Evolutionary conservation across 768 basidiomycete genomes (phyloP).

Genomic region (Boletellus ananas): DNA sequence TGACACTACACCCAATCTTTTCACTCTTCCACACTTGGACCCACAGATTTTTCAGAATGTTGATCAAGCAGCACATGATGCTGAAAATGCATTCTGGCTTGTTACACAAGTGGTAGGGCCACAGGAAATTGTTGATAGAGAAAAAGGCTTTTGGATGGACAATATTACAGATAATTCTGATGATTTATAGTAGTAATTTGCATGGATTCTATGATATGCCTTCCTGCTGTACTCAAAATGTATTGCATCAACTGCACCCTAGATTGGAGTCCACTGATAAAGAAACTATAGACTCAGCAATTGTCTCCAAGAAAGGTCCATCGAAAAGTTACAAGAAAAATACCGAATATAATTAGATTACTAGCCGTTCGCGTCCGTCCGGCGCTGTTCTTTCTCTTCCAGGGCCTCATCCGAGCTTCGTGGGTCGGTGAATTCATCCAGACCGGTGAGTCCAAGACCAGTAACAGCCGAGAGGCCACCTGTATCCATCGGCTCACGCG

Average conservation of each 20-base stretch:
- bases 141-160: constrained; percentile 10
- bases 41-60: constrained; percentile 47
- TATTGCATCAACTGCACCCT: too few relatives aligned
- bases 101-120: neutral
- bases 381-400: constrained; percentile 8
- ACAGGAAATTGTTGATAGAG: neutral
- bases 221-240: too few relatives aligned
- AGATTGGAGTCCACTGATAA: too few relatives aligned
- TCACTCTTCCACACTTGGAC: constrained; percentile 24
- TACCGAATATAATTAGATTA: too few relatives aligned
- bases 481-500: constrained; percentile 7
- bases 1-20: constrained; percentile 4
- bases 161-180: neutral
- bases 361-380: constrained; percentile 1
- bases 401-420: constrained; percentile 10
- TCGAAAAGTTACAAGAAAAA: too few relatives aligned
- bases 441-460: constrained; percentile 25
- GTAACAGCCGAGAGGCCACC: constrained; percentile 24
- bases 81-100: constrained; percentile 56
- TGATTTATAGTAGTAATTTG: neutral
- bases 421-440: constrained; percentile 17
- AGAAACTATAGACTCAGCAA: too few relatives aligned
- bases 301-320: too few relatives aligned
- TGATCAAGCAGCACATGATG: constrained; percentile 54
- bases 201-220: too few relatives aligned